Conservation (phyloP, 352 stramenopile genomes). For the Pythium monospermum region DNA sequence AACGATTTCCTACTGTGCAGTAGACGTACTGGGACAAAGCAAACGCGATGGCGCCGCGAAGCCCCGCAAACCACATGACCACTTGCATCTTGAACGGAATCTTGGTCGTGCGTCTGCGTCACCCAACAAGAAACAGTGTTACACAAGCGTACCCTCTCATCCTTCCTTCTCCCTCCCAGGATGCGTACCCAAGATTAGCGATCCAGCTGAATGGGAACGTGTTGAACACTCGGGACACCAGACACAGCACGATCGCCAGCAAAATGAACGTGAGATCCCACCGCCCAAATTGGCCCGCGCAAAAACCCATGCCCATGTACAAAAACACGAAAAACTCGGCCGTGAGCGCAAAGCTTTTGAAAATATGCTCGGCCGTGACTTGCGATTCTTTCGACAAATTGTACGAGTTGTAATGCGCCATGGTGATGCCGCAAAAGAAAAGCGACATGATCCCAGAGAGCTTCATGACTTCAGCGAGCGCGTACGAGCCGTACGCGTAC, state of each 20-base stretch:
- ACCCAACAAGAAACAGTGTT: conserved; percentile 15
- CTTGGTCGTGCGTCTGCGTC: conserved; percentile 42
- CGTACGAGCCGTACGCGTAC: conserved; percentile 64
- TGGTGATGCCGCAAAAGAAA: conserved; percentile 87
- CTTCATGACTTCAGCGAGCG: conserved; percentile 61
- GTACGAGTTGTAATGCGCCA: conserved; percentile 80
- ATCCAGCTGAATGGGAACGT: conserved; percentile 90
- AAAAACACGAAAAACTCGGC: conserved; percentile 77
- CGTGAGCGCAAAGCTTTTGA: conserved; percentile 68
- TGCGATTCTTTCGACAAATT: conserved; percentile 67
- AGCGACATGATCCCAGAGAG: conserved; percentile 90
- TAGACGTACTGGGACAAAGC: conserved; percentile 85
- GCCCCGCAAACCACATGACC: conserved; percentile 89
- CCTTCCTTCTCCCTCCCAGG: too few species aligned
- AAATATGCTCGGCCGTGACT: conserved; percentile 66
- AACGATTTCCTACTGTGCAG: too few species aligned
- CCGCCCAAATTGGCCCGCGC: conserved; percentile 55
- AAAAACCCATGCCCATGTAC: conserved; percentile 76
- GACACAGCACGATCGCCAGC: conserved; percentile 80
- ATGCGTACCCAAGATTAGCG: conserved; percentile 40
- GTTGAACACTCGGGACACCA: conserved; percentile 90
- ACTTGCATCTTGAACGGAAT: conserved; percentile 90
- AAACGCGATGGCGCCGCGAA: conserved; percentile 79
- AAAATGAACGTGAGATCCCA: conserved; percentile 87
- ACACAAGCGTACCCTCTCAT: neutral